Evolutionary conservation across 2,329 filamentous ascomycete genomes (phyloP), one percentile per base, ranked within the genome.

Genomic region (Aspergillus proliferans): DNA sequence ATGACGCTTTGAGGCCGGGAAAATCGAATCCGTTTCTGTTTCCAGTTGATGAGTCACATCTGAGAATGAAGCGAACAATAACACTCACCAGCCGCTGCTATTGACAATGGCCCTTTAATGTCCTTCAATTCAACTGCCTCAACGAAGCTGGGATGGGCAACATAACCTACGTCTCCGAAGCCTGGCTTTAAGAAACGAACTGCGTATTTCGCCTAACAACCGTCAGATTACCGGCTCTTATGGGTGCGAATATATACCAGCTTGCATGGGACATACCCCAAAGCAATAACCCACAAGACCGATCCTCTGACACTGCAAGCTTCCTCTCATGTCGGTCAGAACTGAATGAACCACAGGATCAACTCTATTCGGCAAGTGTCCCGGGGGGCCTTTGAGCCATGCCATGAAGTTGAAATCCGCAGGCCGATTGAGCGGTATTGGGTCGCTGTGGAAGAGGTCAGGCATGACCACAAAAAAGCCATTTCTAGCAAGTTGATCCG

Each of bases 101-200:
- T 85, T 42, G 81, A 81, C 2, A 88, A 67, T 0, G 85, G 84
- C 0, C 79, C 81, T 6, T 73, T 76, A 59, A 87, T 83, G 38
- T 76, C 78, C 12, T 71, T 70, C 46, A 87, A 74, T 68, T 88
- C 85, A 0, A 79, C 78, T 49, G 78, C 72, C 1, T 80, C 74
- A 10, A 91, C 83, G 53, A 88, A 88, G 43, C 80, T 84, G 0
- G 87, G 87, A 67, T 91, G 87, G 1, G 86, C 87, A 12, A 83
- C 67, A 66, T 77, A 90, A 34, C 84, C 86, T 42, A 78, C 85
- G 49, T 86, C 76, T 50, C 80, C 80, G 47, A 74, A 63, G 30
- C 71, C 76, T 49, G 77, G 76, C 68, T 74, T 57, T 55, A 82
- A 79, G 71, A 84, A 83, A 26, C 88, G 80, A 40, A 80, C 76